Evolutionary conservation across 2,329 filamentous ascomycete genomes (phyloP).

Genomic region (Aphanocladium album): DNA sequence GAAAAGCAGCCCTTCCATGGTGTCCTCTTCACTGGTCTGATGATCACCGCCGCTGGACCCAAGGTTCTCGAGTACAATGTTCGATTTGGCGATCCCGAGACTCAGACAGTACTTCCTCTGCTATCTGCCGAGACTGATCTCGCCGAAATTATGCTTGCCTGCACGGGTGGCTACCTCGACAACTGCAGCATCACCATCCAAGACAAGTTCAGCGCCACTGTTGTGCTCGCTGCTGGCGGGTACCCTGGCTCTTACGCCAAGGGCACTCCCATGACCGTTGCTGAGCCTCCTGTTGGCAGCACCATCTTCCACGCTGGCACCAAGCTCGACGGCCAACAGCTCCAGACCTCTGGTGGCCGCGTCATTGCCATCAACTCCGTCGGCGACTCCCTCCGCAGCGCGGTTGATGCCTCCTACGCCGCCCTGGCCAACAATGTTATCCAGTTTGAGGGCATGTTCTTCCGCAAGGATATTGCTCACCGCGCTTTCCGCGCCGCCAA

Average conservation of each 20-base stretch:
- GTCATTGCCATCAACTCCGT: conserved; percentile 91
- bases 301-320: conserved; percentile 95
- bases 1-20: conserved; percentile 72
- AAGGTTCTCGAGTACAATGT: conserved; percentile 92
- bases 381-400: conserved; percentile 66
- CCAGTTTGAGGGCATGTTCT: conserved; percentile 85
- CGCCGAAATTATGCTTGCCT: conserved; percentile 83
- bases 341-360: conserved; percentile 78
- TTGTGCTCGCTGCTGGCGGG: conserved; percentile 88
- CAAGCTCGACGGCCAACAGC: conserved; percentile 52
- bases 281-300: conserved; percentile 37
- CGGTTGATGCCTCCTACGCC: conserved; percentile 82
- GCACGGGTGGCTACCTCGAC: conserved; percentile 68
- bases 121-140: conserved; percentile 75
- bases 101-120: conserved; percentile 77
- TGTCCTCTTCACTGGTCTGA: conserved; percentile 83
- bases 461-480: conserved; percentile 86
- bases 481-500: conserved; percentile 54
- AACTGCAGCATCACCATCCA: conserved; percentile 64
- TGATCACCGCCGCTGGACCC: conserved; percentile 78
- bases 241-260: conserved; percentile 86
- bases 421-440: conserved; percentile 65
- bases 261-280: conserved; percentile 57
- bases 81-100: conserved; percentile 87
- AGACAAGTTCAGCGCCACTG: conserved; percentile 73